These are phyloP conservation scores for Guillardia theta DNA, from an alignment of 78 protist species.

Conservation along the genomic window DNA sequence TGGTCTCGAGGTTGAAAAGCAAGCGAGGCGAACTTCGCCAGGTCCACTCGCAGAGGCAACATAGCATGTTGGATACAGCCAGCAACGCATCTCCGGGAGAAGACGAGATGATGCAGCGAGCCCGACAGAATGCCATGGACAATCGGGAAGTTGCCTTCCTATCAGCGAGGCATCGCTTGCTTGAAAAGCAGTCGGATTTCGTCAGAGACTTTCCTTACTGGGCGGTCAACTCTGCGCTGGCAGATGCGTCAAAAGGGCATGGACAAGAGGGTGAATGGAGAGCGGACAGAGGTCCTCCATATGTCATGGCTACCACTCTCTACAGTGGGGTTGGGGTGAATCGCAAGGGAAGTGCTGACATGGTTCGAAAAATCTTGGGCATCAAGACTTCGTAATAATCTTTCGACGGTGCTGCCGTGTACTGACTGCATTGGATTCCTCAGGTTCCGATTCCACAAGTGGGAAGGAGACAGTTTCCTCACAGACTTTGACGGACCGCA, in stretches of 20 bases:
- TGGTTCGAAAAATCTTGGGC: neutral
- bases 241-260: neutral
- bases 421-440: neutral
- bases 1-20: neutral
- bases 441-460: conserved; percentile 18
- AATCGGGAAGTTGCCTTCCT: neutral
- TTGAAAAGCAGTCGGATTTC: neutral
- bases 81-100: neutral
- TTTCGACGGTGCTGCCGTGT: neutral
- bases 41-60: too few species aligned
- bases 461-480: conserved; percentile 8
- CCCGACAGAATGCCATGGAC: neutral
- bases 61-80: too few species aligned
- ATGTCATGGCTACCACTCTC: neutral
- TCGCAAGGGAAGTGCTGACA: neutral
- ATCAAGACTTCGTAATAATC: conserved; percentile 18
- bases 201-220: neutral
- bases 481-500: conserved; percentile 38
- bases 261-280: conserved; percentile 27
- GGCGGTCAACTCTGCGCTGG: neutral
- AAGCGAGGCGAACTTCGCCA: neutral
- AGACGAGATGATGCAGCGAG: neutral
- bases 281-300: conserved; percentile 13
- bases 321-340: conserved; percentile 1
- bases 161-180: neutral